Base-by-base conservation (phyloP, 1,284 basidiomycete genomes). In the Puccinia coronata region DNA sequence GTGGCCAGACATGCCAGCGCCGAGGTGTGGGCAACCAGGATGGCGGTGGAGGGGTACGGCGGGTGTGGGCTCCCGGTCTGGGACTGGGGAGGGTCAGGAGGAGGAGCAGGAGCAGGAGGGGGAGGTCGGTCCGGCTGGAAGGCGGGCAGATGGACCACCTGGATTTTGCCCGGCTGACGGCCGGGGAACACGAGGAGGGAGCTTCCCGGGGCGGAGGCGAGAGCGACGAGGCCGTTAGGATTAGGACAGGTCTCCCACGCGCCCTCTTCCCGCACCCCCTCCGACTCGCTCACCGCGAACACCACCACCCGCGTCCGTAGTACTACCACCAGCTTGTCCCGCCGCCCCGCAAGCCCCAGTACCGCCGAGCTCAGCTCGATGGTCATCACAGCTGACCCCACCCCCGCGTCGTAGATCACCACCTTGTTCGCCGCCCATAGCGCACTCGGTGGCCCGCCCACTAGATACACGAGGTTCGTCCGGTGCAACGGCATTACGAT, bases 361-460 rank as follows among this genome's bases (percentile, higher is more conserved):
- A 97, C 93, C 75, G 90, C 89, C 86, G 96, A 94, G 82, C 92
- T 91, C 85, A 98, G 97, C 87, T 97, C 95, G 77, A 98, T 89
- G 86, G 96, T 93, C 39, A 92, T 93, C 53, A 95, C 91, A 84
- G 95, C 92, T 73, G 88, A 87, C 4, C 90, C 91, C 1, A 90
- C 87, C 1, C 89, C 89, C 86, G 95, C 93, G 86, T 97, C 92
- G 91, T 93, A 97, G 67, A 98, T 86, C 80, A 97, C 89, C 67
- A 95, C 93, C 88, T 97, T 98, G 88, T 98, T 98, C 36, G 93
- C 93, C 39, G 95, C 92, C 87, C 95, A 98, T 8, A 93, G 89
- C n/a, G 95, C 95, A 85, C 92, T 92, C 72, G 91, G 88, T 41
- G 95, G 94, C 70, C 95, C 95, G 69, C 95, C 95, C 83, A 96